Base-by-base conservation (phyloP, 192 early-diverging fungal genomes). In the Backusella luteola region DNA sequence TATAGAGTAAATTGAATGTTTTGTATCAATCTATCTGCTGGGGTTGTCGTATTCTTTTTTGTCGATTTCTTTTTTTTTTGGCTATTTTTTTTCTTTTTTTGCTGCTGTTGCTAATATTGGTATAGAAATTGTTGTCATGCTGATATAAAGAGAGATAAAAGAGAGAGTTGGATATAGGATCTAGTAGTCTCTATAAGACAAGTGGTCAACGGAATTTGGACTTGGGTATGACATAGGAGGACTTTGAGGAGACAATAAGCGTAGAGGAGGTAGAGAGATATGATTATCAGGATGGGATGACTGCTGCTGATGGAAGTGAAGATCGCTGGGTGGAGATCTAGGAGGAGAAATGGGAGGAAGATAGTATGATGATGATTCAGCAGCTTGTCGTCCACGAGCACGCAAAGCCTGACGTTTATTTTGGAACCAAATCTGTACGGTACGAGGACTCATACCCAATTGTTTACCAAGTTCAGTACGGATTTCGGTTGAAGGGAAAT, bases 391-490 rank as follows among this genome's bases (percentile, higher is more conserved):
- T 67, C 73, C 73, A 56, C 56, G 38, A 26, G 71, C 35, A 15
- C 79, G 71, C 12, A 81, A 59, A n/a, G 75, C 71, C 75, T 93
- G 93, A 11, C 95, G 89, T 76, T 90, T 88, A 85, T 96, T 96
- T 82, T 97, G 95, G 81, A 97, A 97, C 95, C 95, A 97, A 71
- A 96, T 92, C 84, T 96, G 95, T 29, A 96, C 92, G 19, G 91
- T 91, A 36, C 94, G 89, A 38, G 93, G 91, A 32, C 90, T 89
- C 95, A 96, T 95, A 76, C 88, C 85, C 9, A 94, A 85, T 39
- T 83, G 81, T 38, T 82, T 81, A 21, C 91, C 93, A 12, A 96
- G 87, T 39, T 86, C 86, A 46, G 90, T 80, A 56, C 94, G 89
- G 77, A 90, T 78, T 66, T 93, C 89, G 9, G 91, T 89, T 23